Percentiles rank a stretch among this genome's conserved stretches.
Conservation (phyloP, 192 early-diverging fungal genomes). For the Coemansia sp. region DNA sequence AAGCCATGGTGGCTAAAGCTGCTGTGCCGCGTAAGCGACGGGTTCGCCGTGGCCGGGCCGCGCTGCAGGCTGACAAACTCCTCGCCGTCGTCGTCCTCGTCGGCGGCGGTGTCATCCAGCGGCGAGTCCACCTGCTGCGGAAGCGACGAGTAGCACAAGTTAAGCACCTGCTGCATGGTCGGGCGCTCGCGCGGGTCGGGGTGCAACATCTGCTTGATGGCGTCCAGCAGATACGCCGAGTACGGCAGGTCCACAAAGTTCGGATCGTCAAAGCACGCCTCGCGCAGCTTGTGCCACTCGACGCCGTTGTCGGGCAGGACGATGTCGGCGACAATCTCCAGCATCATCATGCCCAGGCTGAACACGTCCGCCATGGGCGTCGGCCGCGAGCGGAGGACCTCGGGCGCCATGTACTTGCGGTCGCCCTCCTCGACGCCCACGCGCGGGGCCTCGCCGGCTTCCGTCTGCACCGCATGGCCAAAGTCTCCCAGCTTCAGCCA, state of each 20-base stretch:
- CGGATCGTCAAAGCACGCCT: slow-evolving; percentile 64
- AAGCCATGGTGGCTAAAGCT: neutral
- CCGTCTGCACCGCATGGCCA: slow-evolving; percentile 67
- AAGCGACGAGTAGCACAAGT: slow-evolving; percentile 22
- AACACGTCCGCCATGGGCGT: slow-evolving; percentile 84
- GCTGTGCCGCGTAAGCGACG: neutral
- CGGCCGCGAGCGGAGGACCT: slow-evolving; percentile 65
- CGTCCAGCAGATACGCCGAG: slow-evolving; percentile 51
- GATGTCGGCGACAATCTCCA: slow-evolving; percentile 83
- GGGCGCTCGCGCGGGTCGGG: slow-evolving; percentile 55
- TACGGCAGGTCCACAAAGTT: slow-evolving; percentile 41
- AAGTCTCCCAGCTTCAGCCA: slow-evolving; percentile 86
- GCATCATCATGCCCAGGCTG: slow-evolving; percentile 84
- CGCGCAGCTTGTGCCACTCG: slow-evolving; percentile 79
- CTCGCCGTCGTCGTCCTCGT: slow-evolving; percentile 13
- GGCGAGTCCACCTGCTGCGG: slow-evolving; percentile 2
- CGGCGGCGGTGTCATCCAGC: slow-evolving; percentile 2
- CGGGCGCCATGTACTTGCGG: slow-evolving; percentile 87
- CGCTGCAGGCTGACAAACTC: slow-evolving; percentile 2
- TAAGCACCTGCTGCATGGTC: slow-evolving; percentile 46
- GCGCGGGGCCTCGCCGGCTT: slow-evolving; percentile 14
- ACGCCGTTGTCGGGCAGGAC: slow-evolving; percentile 83
- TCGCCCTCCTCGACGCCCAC: slow-evolving; percentile 72
- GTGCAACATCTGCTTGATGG: slow-evolving; percentile 64
- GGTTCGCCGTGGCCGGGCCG: too few species aligned